phyloP scores from a whole-genome alignment of 257 asterid species.

The Paulownia fortunei region DNA sequence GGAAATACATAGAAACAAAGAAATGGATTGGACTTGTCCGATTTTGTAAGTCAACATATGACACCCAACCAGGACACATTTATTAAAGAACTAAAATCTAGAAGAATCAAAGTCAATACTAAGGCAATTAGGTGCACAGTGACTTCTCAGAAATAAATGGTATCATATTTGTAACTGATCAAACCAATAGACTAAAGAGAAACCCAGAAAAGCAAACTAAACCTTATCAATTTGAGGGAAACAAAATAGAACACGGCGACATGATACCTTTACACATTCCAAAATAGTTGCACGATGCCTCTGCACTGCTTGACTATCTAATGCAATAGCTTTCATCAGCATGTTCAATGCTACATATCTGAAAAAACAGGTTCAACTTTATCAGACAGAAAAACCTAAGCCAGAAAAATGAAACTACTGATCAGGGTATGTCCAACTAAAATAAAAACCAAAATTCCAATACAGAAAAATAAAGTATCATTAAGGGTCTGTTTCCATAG shows the following conservation, averaged over 20 bases:
- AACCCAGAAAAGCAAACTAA: constrained; percentile 15
- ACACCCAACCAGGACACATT: constrained; percentile 15
- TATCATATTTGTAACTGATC: constrained; percentile 24
- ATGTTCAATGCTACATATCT: constrained; percentile 98
- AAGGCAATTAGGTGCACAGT: constrained; percentile 1
- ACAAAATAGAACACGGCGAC: not conserved
- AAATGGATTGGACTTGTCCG: constrained; percentile 8
- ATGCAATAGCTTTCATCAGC: constrained; percentile 93
- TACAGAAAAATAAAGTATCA: constrained; percentile 20
- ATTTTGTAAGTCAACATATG: not conserved
- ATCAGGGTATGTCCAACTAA: constrained; percentile 19
- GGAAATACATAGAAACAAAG: constrained; percentile 8
- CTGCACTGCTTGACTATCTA: constrained; percentile 98
- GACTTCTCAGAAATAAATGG: constrained; percentile 1
- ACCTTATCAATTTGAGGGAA: not conserved
- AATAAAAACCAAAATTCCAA: constrained; percentile 9
- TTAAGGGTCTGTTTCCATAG: constrained; percentile 18
- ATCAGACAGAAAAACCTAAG: constrained; percentile 34
- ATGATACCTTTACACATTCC: constrained; percentile 94
- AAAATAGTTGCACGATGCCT: constrained; percentile 96
- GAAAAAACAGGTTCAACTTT: constrained; percentile 42
- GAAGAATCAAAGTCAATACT: constrained; percentile 12
- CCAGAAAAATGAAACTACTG: constrained; percentile 23
- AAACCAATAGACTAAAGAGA: constrained; percentile 12
- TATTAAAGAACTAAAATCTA: not conserved